Conservation (phyloP, 1,284 basidiomycete genomes). For the Vanrija humicola region DNA sequence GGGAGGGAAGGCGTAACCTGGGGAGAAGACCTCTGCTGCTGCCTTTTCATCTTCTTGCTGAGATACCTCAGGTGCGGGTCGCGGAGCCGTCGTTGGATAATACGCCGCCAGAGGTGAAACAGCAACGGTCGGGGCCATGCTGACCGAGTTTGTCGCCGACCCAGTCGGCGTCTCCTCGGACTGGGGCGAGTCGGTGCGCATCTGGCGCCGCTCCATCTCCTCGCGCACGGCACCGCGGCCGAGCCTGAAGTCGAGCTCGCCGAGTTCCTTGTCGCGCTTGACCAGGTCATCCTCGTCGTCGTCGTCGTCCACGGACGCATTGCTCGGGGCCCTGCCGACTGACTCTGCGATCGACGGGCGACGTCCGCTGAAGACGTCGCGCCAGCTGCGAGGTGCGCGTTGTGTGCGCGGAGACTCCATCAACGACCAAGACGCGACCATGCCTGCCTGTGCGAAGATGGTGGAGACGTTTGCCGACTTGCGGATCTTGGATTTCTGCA, state of each 20-base stretch:
- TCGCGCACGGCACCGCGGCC: conserved; percentile 33
- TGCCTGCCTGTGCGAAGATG: conserved; percentile 28
- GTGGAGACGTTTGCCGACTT: conserved; percentile 20
- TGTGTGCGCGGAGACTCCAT: conserved; percentile 14
- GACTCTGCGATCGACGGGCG: neutral
- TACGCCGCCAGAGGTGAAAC: conserved; percentile 22
- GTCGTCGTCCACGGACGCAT: neutral
- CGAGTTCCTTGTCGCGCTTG: conserved; percentile 31
- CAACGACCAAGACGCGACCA: conserved; percentile 35
- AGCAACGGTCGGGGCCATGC: conserved; percentile 1
- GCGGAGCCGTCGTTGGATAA: conserved; percentile 10
- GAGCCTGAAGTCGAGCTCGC: conserved; percentile 40
- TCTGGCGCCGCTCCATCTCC: conserved; percentile 30
- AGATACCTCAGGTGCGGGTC: neutral
- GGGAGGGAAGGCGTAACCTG: conserved; percentile 33
- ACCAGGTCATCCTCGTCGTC: conserved; percentile 19
- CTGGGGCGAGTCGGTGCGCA: conserved; percentile 1
- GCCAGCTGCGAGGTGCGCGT: neutral
- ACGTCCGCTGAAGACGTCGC: neutral
- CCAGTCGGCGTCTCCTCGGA: conserved; percentile 1
- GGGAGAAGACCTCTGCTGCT: conserved; percentile 21
- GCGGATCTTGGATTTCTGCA: conserved; percentile 22
- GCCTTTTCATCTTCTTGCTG: conserved; percentile 1
- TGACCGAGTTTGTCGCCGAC: conserved; percentile 1
- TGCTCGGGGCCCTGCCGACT: neutral